These are phyloP conservation scores for Solanum clarkiae DNA, from an alignment of 257 asterid species.

Conservation along the genomic window DNA sequence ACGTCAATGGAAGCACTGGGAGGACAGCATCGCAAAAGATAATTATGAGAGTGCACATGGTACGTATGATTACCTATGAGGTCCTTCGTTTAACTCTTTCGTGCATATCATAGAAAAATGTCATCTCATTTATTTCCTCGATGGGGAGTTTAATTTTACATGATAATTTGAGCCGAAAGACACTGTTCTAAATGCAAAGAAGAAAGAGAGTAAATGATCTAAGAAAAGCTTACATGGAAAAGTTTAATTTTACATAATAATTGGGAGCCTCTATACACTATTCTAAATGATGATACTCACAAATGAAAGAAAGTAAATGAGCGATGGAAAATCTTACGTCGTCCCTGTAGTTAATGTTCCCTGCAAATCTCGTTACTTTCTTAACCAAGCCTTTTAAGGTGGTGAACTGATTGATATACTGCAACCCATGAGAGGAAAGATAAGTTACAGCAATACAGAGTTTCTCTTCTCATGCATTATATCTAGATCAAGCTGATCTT, in stretches of 20 bases:
- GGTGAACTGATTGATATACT: not conserved
- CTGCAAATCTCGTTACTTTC: not conserved
- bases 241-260: not conserved
- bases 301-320: not conserved
- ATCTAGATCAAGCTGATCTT: not conserved
- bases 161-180: not conserved
- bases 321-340: not conserved
- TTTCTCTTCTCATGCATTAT: not conserved
- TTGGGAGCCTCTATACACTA: not conserved
- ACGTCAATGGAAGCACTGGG: constrained; percentile 95
- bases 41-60: constrained; percentile 41
- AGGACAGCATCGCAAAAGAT: constrained; percentile 59
- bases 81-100: not conserved
- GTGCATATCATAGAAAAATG: not conserved
- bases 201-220: not conserved
- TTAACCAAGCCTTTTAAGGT: not conserved
- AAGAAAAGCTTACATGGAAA: not conserved
- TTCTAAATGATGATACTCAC: not conserved
- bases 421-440: not conserved
- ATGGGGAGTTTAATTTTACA: not conserved
- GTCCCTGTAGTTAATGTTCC: not conserved
- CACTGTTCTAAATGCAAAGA: not conserved
- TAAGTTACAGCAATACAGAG: not conserved
- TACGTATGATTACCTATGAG: constrained; percentile 8
- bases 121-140: not conserved